Evolutionary conservation across 768 basidiomycete genomes (phyloP).

Genomic region (Hygrocybe coccinea): DNA sequence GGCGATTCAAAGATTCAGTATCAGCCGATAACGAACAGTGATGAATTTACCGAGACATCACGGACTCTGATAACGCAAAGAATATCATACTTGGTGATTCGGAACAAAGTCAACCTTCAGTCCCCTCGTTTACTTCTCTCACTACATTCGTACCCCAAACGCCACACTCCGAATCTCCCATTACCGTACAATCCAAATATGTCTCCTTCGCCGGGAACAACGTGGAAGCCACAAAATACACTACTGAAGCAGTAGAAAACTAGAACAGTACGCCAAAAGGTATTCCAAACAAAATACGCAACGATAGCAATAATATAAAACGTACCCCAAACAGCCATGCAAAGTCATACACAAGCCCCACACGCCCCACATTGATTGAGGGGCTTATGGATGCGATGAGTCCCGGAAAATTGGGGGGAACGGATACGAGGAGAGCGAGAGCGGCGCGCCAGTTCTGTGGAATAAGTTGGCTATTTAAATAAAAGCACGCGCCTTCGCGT

Average conservation of each 20-base stretch:
- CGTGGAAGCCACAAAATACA: background rate
- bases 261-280: background rate
- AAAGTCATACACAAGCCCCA: conserved; percentile 57
- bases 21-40: no score
- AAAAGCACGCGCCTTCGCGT: conserved; percentile 3
- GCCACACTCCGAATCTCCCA: no score
- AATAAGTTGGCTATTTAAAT: background rate
- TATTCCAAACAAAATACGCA: background rate
- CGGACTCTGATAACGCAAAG: no score
- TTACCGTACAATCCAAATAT: background rate
- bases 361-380: conserved; percentile 55
- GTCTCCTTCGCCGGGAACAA: background rate
- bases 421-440: conserved; percentile 60
- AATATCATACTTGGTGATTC: no score
- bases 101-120: no score
- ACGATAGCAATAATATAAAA: no score
- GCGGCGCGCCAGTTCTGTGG: conserved; percentile 77
- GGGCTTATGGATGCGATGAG: conserved; percentile 71
- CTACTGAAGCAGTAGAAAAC: background rate
- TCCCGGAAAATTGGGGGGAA: conserved; percentile 71
- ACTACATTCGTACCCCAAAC: background rate
- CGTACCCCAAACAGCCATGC: conserved; percentile 74
- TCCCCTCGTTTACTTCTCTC: no score
- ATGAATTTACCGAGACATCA: no score
- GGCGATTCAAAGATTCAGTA: no score